Percentiles rank a stretch among this genome's conserved stretches.
These are phyloP conservation scores for Teratosphaeria destructans DNA, from an alignment of 2,329 filamentous ascomycete genomes.

Conservation along the genomic window DNA sequence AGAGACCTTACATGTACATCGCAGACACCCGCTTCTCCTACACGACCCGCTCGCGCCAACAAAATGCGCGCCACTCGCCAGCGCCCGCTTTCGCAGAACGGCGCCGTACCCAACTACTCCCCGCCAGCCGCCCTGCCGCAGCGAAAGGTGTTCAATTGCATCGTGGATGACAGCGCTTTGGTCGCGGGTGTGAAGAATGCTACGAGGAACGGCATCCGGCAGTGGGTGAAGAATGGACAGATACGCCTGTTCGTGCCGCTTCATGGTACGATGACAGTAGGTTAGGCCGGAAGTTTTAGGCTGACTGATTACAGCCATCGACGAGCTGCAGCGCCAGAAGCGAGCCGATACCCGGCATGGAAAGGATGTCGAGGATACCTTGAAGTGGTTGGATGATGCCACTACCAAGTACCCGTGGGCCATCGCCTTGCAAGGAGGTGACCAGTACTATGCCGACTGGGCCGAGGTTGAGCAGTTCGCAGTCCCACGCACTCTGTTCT, in stretches of 20 bases:
- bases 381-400: slow-evolving; percentile 42
- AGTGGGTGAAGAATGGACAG: slow-evolving; percentile 40
- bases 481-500: slow-evolving; percentile 39
- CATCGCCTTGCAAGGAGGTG: slow-evolving; percentile 38
- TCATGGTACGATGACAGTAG: slow-evolving; percentile 30
- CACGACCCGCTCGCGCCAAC: background rate
- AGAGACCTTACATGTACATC: background rate
- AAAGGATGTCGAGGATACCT: slow-evolving; percentile 37
- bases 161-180: slow-evolving; percentile 42
- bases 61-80: slow-evolving; percentile 17
- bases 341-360: slow-evolving; percentile 31
- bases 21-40: slow-evolving; percentile 5
- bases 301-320: slow-evolving; percentile 29
- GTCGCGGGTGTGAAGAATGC: slow-evolving; percentile 42
- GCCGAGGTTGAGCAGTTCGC: slow-evolving; percentile 39
- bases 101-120: slow-evolving; percentile 6
- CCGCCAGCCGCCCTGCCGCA: slow-evolving; percentile 11
- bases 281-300: background rate
- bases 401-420: slow-evolving; percentile 34
- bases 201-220: slow-evolving; percentile 42
- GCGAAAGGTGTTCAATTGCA: slow-evolving; percentile 44
- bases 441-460: slow-evolving; percentile 39
- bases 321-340: slow-evolving; percentile 36
- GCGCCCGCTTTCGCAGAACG: slow-evolving; percentile 20
- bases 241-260: slow-evolving; percentile 43